Percentiles rank a stretch among this genome's conserved stretches.
phyloP scores from a whole-genome alignment of 1,284 basidiomycete genomes.

The Inonotus hispidus region DNA sequence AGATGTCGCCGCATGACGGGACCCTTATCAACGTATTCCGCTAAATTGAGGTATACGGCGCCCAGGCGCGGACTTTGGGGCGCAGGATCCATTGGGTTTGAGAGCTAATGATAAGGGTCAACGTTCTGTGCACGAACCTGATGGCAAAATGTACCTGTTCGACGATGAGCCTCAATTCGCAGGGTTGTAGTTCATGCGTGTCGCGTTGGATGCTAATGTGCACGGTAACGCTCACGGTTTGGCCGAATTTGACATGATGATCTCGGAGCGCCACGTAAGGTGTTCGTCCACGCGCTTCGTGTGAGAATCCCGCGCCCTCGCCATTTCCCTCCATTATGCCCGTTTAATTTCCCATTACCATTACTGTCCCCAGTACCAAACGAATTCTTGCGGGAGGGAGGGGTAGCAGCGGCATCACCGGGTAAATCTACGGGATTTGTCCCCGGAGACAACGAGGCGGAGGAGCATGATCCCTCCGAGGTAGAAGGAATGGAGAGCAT shows the following conservation, averaged over 20 bases:
- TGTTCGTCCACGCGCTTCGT: conserved; percentile 47
- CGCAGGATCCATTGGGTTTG: conserved; percentile 47
- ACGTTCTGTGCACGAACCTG: neutral
- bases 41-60: conserved; percentile 62
- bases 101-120: conserved; percentile 30
- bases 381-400: neutral
- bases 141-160: conserved; percentile 44
- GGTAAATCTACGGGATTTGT: neutral
- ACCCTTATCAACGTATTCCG: conserved; percentile 66
- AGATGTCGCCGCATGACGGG: conserved; percentile 65
- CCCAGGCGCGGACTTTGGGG: conserved; percentile 59
- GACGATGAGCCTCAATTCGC: conserved; percentile 59
- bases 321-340: neutral
- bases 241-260: conserved; percentile 56
- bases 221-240: conserved; percentile 49
- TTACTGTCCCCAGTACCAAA: neutral
- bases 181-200: conserved; percentile 46
- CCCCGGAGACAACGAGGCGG: conserved; percentile 4
- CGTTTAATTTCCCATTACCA: neutral
- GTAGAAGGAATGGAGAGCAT: conserved; percentile 6
- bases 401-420: neutral
- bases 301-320: conserved; percentile 10
- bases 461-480: conserved; percentile 4
- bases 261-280: conserved; percentile 50
- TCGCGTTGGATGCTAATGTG: conserved; percentile 59